A percentile compares a stretch with the other conserved stretches of the same genome.
Conservation (phyloP, 306 rosid genomes). For the Cucurbita maxima region DNA sequence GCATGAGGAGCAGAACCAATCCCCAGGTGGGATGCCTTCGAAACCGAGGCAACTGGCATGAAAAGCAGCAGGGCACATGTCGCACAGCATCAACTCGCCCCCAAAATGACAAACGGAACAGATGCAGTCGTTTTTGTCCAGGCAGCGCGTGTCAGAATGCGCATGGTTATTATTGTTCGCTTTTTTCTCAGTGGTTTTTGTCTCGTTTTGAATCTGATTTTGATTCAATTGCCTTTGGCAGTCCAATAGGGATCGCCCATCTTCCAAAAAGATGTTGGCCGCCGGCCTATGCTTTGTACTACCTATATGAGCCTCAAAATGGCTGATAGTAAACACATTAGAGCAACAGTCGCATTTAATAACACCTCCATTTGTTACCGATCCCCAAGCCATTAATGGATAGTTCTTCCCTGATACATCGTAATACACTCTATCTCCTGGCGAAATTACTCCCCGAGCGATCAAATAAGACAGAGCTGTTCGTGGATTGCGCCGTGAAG, state of each 20-base stretch:
- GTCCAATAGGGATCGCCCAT: conserved; percentile 37
- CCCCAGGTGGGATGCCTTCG: conserved; percentile 20
- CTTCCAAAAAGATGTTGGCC: conserved; percentile 34
- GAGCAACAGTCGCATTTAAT: conserved; percentile 51
- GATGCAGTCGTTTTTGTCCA: conserved; percentile 15
- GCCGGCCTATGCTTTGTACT: conserved; percentile 46
- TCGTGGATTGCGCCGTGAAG: conserved; percentile 3
- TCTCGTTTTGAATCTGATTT: background rate
- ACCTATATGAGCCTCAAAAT: conserved; percentile 47
- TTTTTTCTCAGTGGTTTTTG: background rate
- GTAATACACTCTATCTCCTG: conserved; percentile 15
- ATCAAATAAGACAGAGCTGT: conserved; percentile 21
- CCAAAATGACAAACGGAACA: conserved; percentile 38
- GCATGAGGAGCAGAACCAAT: conserved; percentile 63
- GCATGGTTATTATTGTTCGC: background rate
- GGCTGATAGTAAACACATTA: conserved; percentile 12
- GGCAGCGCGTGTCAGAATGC: background rate
- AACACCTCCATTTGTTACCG: conserved; percentile 16
- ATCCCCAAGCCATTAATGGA: conserved; percentile 18
- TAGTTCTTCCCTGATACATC: background rate
- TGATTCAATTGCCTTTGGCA: conserved; percentile 20
- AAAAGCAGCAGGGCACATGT: conserved; percentile 44
- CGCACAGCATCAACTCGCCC: conserved; percentile 46
- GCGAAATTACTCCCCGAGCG: conserved; percentile 11
- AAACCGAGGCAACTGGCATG: conserved; percentile 33